Conservation (phyloP, 805 yeast genomes). For the Blastobotrys attinorum region DNA sequence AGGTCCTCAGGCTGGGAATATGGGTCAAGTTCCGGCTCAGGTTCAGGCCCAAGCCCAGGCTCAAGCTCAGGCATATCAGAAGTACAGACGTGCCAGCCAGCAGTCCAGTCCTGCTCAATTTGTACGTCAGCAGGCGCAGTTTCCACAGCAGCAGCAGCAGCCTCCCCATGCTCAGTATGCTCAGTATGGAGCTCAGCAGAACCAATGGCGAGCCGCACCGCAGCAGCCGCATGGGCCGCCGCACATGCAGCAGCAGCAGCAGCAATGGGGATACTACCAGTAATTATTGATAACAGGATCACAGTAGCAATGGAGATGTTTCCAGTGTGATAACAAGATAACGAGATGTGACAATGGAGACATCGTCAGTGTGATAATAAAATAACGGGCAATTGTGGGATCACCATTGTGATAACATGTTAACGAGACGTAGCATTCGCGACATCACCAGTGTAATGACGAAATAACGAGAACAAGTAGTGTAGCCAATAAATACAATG, state of each 20-base stretch:
- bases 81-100: neutral
- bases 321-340: neutral
- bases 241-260: constrained; percentile 13
- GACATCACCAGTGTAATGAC: no score
- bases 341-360: no score
- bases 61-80: constrained; percentile 44
- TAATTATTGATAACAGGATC: neutral
- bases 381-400: no score
- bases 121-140: neutral
- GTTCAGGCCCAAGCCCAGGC: constrained; percentile 30
- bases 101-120: neutral
- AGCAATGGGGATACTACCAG: constrained; percentile 18
- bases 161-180: neutral
- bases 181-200: neutral
- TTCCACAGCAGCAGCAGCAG: neutral
- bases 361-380: no score
- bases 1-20: neutral
- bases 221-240: constrained; percentile 7
- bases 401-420: no score
- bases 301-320: neutral
- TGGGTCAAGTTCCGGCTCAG: neutral
- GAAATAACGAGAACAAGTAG: no score
- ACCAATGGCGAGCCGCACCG: constrained; percentile 5
- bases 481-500: no score
- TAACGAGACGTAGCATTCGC: no score